These are phyloP conservation scores for Purpureocillium lavendulum DNA, from an alignment of 2,329 filamentous ascomycete species.

Conservation along the genomic window DNA sequence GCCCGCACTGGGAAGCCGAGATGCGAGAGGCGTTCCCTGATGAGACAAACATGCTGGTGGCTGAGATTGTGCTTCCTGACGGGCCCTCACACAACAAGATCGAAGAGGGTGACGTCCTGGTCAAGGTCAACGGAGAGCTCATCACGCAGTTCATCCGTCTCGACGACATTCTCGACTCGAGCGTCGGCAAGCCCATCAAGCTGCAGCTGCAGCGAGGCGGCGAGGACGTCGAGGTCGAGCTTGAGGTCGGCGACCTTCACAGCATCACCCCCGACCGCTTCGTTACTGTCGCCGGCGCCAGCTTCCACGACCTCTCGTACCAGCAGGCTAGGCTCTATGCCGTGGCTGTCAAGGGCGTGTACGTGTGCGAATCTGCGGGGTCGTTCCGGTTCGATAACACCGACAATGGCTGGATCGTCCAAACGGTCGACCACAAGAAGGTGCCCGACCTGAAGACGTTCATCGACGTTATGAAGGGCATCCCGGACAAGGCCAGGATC, in stretches of 20 bases:
- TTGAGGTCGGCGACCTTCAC: constrained; percentile 84
- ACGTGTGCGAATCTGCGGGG: constrained; percentile 87
- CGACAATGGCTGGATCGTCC: constrained; percentile 87
- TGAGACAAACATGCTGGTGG: constrained; percentile 94
- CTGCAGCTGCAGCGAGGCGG: constrained; percentile 84
- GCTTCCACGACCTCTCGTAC: constrained; percentile 94
- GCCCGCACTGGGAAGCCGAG: constrained; percentile 75
- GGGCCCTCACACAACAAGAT: constrained; percentile 82
- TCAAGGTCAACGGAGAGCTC: constrained; percentile 89
- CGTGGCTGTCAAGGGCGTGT: constrained; percentile 85
- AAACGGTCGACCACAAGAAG: constrained; percentile 85
- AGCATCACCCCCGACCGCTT: constrained; percentile 93
- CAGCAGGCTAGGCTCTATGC: constrained; percentile 95
- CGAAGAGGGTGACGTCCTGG: constrained; percentile 86
- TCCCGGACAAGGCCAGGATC: constrained; percentile 75
- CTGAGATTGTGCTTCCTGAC: constrained; percentile 86
- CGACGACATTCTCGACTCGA: constrained; percentile 86
- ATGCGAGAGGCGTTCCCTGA: constrained; percentile 78
- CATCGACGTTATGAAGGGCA: constrained; percentile 79
- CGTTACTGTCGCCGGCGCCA: constrained; percentile 84
- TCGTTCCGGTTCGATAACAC: constrained; percentile 92
- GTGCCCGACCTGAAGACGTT: constrained; percentile 84
- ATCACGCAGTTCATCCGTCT: constrained; percentile 88
- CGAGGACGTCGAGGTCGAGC: constrained; percentile 74
- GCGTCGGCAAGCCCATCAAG: constrained; percentile 68